These are phyloP conservation scores for Lophiotrema nucula DNA, from an alignment of 495 filamentous ascomycete species.

Conservation along the genomic window DNA sequence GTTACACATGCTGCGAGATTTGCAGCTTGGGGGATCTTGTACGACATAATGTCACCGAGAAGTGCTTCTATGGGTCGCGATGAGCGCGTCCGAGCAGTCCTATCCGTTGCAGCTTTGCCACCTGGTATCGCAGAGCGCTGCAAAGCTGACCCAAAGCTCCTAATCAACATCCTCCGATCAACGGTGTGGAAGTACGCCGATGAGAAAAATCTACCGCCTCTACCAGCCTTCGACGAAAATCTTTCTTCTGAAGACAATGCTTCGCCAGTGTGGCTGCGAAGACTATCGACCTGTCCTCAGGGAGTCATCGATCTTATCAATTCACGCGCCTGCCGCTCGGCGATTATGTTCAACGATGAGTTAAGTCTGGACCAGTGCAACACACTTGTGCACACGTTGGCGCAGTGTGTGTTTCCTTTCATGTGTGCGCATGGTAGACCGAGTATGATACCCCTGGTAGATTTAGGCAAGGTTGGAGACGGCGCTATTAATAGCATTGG, in stretches of 20 bases:
- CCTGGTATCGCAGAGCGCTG: conserved; percentile 72
- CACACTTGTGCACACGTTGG: conserved; percentile 60
- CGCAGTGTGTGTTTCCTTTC: conserved; percentile 78
- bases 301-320: conserved; percentile 86
- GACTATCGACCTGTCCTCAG: conserved; percentile 65
- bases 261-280: conserved; percentile 52
- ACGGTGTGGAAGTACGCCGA: conserved; percentile 59
- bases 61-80: conserved; percentile 3
- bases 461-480: conserved; percentile 8
- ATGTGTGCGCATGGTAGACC: conserved; percentile 65
- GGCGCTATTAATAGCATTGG: too few relatives aligned
- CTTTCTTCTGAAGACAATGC: not conserved
- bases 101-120: conserved; percentile 59
- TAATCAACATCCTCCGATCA: conserved; percentile 69
- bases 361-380: conserved; percentile 65
- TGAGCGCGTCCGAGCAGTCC: conserved; percentile 14
- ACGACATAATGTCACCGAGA: conserved; percentile 40
- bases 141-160: conserved; percentile 63
- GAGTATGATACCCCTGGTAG: conserved; percentile 43
- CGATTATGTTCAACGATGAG: conserved; percentile 95
- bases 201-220: not conserved
- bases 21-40: conserved; percentile 69
- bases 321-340: conserved; percentile 82
- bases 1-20: conserved; percentile 56
- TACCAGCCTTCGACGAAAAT: not conserved